Conservation (phyloP, 2,329 filamentous ascomycete species). For the Aspergillus novoparasiticus region DNA sequence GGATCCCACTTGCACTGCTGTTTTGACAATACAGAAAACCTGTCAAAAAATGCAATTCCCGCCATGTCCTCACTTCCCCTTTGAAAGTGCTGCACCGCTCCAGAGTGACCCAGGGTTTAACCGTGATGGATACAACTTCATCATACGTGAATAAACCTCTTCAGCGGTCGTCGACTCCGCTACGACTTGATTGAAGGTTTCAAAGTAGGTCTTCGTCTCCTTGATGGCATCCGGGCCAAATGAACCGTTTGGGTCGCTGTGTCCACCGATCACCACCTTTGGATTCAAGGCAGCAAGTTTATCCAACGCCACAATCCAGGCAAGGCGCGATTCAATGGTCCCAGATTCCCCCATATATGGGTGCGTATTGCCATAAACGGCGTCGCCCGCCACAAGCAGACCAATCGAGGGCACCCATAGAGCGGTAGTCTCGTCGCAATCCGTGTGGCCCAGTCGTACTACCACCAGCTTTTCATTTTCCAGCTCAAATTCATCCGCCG, state of each 20-base stretch:
- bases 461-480: slow-evolving; percentile 10
- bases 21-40: too few relatives aligned
- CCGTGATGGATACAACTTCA: background rate
- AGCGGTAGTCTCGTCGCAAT: slow-evolving; percentile 12
- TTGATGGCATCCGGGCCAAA: background rate
- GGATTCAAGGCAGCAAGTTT: slow-evolving; percentile 13
- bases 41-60: too few relatives aligned
- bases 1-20: too few relatives aligned
- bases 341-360: slow-evolving; percentile 11
- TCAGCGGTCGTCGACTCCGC: background rate
- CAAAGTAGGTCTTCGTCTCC: background rate
- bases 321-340: background rate
- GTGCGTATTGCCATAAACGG: slow-evolving; percentile 14
- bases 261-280: background rate
- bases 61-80: too few relatives aligned
- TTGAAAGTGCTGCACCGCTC: background rate
- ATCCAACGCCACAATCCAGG: slow-evolving; percentile 10
- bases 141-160: background rate
- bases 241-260: background rate
- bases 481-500: background rate
- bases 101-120: background rate
- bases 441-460: slow-evolving; percentile 11
- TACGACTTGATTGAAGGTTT: background rate
- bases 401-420: slow-evolving; percentile 12
- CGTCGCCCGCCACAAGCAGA: slow-evolving; percentile 12